These are phyloP conservation scores for Clavispora carvajalis DNA, from an alignment of 805 yeast genomes.

Conservation along the genomic window DNA sequence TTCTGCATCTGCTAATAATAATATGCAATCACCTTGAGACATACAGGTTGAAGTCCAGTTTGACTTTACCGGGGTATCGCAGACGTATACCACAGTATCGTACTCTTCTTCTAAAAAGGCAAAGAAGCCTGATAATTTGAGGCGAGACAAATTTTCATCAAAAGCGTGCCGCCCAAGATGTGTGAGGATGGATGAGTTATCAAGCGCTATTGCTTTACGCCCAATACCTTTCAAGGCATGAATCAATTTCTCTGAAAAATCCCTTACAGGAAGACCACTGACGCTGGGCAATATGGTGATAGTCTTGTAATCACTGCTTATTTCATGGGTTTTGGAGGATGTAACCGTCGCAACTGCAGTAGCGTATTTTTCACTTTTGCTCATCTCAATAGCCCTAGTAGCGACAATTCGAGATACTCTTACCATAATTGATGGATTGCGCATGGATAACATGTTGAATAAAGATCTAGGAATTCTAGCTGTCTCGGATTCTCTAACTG, in stretches of 20 bases:
- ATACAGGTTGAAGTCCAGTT: constrained; percentile 91
- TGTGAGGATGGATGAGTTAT: constrained; percentile 72
- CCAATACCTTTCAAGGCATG: constrained; percentile 71
- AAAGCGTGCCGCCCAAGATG: constrained; percentile 91
- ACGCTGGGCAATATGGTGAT: constrained; percentile 79
- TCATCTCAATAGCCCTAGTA: constrained; percentile 32
- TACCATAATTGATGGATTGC: constrained; percentile 86
- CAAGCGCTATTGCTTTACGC: constrained; percentile 68
- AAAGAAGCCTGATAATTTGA: constrained; percentile 84
- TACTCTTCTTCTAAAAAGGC: constrained; percentile 86
- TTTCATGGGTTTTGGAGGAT: constrained; percentile 25
- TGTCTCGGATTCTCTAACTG: constrained; percentile 89
- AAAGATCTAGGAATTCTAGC: constrained; percentile 89
- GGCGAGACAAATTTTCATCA: constrained; percentile 69
- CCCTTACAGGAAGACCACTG: constrained; percentile 77
- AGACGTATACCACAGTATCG: constrained; percentile 83
- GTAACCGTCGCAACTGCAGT: constrained; percentile 22
- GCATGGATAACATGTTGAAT: constrained; percentile 77
- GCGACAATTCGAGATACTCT: constrained; percentile 88
- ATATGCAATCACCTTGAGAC: constrained; percentile 91
- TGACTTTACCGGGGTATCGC: constrained; percentile 78
- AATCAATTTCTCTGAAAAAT: constrained; percentile 71
- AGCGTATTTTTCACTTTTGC: constrained; percentile 6
- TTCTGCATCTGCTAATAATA: constrained; percentile 79
- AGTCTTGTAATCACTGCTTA: constrained; percentile 61